Evolutionary conservation across 2,329 filamentous ascomycete genomes (phyloP), one percentile per base, ranked within the genome.

Genomic region (Myrmaecium sp.): DNA sequence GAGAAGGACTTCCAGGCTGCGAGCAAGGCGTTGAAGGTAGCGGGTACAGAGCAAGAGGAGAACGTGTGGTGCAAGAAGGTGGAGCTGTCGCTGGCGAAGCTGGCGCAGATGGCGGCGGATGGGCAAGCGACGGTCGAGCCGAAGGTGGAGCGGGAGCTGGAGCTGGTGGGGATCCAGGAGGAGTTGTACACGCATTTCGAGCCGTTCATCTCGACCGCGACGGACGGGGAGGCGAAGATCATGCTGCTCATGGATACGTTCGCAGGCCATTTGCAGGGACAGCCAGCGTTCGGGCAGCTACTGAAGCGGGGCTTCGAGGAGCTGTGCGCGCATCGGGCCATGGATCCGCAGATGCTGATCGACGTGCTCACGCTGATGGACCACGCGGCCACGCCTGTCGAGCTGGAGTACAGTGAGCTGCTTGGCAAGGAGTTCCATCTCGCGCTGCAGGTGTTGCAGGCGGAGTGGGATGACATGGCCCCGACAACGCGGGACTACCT

Each of bases 21-120:
- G 7, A 74, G 76, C 4, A 57, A 69, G 21, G 76, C 74, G 1
- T 62, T 98, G 24, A 58, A 78, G 22, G 58, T 69, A 5, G 62
- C 84, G 12, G 83, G 80, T 0, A 57, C 74, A 12, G 62, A 64
- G 26, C 69, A 71, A 28, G 84, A 94, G 48, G 66, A 70, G 27
- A 76, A 84, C 39, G 55, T 89, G 4, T 95, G 86, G 86, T 82
- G 72, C 54, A 91, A 92, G 57, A 89, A 91, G 50, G 79, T 93
- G 17, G 78, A 95, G 51, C 59, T 95, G 14, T 92, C 82, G 32
- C 62, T 98, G 20, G 78, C 80, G 18, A 95, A 94, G 52, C 63
- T 98, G n/a, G 47, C 55, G 14, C 39, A 59, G 28, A 54, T 94
- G 36, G 80, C 80, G 10, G 68, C 72, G 20, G 43, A 30, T 13